phyloP scores from a whole-genome alignment of 2,329 filamentous ascomycete species.

The Diaporthe sp. region DNA sequence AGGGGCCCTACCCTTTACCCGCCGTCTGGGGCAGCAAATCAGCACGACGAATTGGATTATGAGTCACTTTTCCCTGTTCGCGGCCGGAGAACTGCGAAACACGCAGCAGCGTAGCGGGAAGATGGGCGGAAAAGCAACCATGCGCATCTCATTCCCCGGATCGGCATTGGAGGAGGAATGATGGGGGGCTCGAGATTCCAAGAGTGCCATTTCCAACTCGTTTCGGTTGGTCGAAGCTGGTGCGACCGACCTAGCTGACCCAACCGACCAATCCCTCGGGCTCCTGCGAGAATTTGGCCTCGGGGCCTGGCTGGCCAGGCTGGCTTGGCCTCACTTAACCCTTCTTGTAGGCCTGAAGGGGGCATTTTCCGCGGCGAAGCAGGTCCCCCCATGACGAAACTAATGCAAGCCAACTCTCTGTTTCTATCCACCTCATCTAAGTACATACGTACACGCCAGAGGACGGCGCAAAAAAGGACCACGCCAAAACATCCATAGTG shows the following conservation, averaged over 20 bases:
- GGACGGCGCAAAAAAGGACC: neutral
- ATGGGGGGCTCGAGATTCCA: neutral
- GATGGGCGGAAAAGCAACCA: neutral
- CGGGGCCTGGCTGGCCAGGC: neutral
- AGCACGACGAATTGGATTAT: constrained; percentile 7
- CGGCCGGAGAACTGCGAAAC: neutral
- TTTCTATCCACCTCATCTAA: neutral
- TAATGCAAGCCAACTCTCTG: constrained; percentile 1
- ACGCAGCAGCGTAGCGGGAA: neutral
- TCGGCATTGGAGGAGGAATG: neutral
- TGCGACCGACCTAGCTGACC: neutral
- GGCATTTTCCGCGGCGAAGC: neutral
- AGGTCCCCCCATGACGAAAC: neutral
- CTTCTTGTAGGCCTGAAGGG: neutral
- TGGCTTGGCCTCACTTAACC: neutral
- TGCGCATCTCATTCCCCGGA: constrained; percentile 18
- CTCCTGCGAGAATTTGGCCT: constrained; percentile 1
- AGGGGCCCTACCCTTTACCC: neutral
- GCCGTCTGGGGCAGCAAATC: constrained; percentile 17
- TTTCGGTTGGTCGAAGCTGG: neutral
- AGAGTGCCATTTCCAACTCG: neutral
- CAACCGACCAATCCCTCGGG: neutral
- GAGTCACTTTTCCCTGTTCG: constrained; percentile 31
- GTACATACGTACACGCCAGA: neutral
- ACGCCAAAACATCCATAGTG: neutral